Evolutionary conservation across 148 eudicot species (phyloP).

Genomic region (Heliamphora exappendiculata): DNA sequence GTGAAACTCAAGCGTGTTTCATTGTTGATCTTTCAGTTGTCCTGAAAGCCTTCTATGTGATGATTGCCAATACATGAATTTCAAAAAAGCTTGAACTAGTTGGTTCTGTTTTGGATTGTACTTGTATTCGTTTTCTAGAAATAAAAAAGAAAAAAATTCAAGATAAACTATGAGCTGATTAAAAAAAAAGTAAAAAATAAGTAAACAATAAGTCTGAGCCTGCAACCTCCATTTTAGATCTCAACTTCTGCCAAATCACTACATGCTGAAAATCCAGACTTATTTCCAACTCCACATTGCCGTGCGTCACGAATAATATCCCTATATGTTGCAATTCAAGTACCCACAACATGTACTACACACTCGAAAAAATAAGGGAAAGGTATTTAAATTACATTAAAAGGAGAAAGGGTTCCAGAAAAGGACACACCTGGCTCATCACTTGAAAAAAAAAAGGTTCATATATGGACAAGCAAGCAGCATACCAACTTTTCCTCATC

Average conservation of each 20-base stretch:
- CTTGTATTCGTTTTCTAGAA: not conserved
- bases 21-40: not conserved
- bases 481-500: too few relatives aligned
- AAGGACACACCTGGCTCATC: not conserved
- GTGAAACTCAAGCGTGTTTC: too few relatives aligned
- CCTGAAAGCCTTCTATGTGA: not conserved
- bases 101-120: not conserved
- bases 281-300: not conserved
- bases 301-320: too few relatives aligned
- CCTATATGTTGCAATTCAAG: not conserved
- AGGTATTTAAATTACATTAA: not conserved
- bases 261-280: too few relatives aligned
- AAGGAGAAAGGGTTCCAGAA: not conserved
- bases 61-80: not conserved
- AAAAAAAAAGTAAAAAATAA: too few relatives aligned
- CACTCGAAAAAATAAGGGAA: not conserved
- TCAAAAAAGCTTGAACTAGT: not conserved
- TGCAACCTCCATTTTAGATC: not conserved
- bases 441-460: not conserved
- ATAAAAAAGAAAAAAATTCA: not conserved
- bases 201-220: too few relatives aligned
- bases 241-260: too few relatives aligned
- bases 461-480: too few relatives aligned
- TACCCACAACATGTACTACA: not conserved
- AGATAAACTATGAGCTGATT: too few relatives aligned